Evolutionary conservation across 495 filamentous ascomycete species (phyloP), one percentile per base, ranked within the genome.

Genomic region (Lepidopterella palustris): DNA sequence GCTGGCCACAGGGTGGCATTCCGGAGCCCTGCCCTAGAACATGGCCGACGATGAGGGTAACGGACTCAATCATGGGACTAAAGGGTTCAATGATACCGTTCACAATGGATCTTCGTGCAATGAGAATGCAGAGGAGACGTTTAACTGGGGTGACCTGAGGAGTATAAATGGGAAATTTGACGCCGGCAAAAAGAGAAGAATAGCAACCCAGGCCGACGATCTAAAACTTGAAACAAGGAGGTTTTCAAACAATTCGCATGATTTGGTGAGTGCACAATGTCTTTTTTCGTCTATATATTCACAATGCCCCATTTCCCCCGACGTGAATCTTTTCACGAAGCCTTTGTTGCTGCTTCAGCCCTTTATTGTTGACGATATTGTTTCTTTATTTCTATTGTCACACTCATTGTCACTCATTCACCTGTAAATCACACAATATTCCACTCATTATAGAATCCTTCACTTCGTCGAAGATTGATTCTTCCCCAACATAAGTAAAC

Each of bases 181-280:
- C 24, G 57, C 60, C 42, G 47, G 49, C 18, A n/a, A 24, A 21
- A 1, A 11, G 32, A 53, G 27, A 42, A 25, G 25, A 67, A 47
- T 60, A 28, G 32, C 29, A 67, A 29, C 49, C 31, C 49, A 53
- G 20, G 9, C 15, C 49, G 58, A 27, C 53, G 29, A 64, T 49
- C 55, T 39, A 21, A 58, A 59, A 64, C 61, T 26, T 68, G 65
- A 68, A 68, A 68, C 65, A 61, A 23, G 64, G 50, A 60, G 45
- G 42, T 56, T 59, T 57, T 27, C 47, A 64, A 64, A 68, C 64
- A 63, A 45, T 27, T 53, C 47, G 47, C 47, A 25, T 25, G 47
- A 25, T 24, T 0, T 50, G 23, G 47, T 50, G 24, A 50, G 47
- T 50, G 47, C 21, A 25, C 15, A 8, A 2, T 3, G 21, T 24